Conservation (phyloP, 2,329 filamentous ascomycete species). For the Ophiostoma ulmi region DNA sequence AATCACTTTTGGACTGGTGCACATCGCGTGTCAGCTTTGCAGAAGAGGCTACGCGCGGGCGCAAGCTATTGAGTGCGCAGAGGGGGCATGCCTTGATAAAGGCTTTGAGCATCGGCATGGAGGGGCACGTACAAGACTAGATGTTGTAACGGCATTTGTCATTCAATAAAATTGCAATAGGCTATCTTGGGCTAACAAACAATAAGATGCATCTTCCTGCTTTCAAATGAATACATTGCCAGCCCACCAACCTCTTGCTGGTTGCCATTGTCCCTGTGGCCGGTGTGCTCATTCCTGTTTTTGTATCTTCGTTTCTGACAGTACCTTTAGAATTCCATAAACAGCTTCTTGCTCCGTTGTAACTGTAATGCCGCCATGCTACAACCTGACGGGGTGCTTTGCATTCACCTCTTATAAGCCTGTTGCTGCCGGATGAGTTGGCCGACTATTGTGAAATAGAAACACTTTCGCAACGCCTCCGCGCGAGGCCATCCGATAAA, state of each 20-base stretch:
- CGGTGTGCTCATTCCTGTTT: not conserved
- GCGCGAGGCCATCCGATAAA: not conserved
- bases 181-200: not conserved
- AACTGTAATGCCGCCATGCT: not conserved
- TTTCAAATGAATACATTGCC: not conserved
- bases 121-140: not conserved
- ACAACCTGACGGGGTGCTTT: not conserved
- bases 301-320: not conserved
- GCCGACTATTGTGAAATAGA: not conserved
- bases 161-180: not conserved
- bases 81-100: slow-evolving; percentile 33
- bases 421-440: not conserved
- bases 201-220: not conserved
- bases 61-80: slow-evolving; percentile 31
- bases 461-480: not conserved
- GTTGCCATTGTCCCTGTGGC: not conserved
- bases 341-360: not conserved
- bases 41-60: slow-evolving; percentile 44
- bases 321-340: no score
- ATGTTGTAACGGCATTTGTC: not conserved
- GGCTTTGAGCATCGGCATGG: slow-evolving; percentile 26
- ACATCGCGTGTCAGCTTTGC: slow-evolving; percentile 53
- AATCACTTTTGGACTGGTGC: slow-evolving; percentile 60
- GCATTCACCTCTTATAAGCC: not conserved
- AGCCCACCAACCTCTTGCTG: not conserved